A percentile compares a stretch with the other conserved stretches of the same genome.
Evolutionary conservation across 2,329 filamentous ascomycete species (phyloP).

Genomic region (Sarocladium kiliense): DNA sequence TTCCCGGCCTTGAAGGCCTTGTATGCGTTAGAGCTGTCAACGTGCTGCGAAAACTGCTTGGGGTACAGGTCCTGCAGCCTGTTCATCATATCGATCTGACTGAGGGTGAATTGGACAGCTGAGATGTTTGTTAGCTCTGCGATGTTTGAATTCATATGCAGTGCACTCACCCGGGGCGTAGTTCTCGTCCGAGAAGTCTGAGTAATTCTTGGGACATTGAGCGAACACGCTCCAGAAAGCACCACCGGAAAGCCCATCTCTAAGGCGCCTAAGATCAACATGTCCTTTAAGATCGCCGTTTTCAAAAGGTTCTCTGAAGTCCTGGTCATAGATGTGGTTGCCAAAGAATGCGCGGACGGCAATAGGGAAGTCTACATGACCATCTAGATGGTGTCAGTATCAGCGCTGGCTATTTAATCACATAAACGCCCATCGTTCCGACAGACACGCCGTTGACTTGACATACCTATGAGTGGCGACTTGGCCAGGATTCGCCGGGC

Average conservation of each 20-base stretch:
- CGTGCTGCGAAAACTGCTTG: slow-evolving; percentile 60
- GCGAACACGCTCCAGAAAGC: slow-evolving; percentile 92
- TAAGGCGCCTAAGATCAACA: slow-evolving; percentile 74
- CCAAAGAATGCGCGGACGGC: slow-evolving; percentile 60
- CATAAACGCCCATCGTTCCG: no score
- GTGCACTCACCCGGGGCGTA: slow-evolving; percentile 1
- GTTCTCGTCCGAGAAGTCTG: slow-evolving; percentile 68
- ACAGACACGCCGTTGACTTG: no score
- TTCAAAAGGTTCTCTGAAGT: slow-evolving; percentile 72
- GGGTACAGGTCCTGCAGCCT: slow-evolving; percentile 62
- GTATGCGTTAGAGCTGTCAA: slow-evolving; percentile 56
- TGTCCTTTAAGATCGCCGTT: slow-evolving; percentile 64
- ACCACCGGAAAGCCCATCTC: slow-evolving; percentile 67
- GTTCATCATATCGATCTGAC: slow-evolving; percentile 69
- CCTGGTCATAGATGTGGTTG: slow-evolving; percentile 71
- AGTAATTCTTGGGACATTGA: slow-evolving; percentile 66
- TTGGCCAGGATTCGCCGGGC: slow-evolving; percentile 39
- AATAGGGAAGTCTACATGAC: slow-evolving; percentile 84
- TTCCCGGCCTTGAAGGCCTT: slow-evolving; percentile 54
- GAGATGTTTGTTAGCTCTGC: background rate
- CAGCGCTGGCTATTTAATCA: background rate
- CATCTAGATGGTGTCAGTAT: slow-evolving; percentile 49
- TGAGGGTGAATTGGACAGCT: slow-evolving; percentile 63
- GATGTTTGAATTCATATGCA: background rate
- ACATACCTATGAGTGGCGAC: slow-evolving; percentile 49